A percentile compares a stretch with the other conserved stretches of the same genome.
These are phyloP conservation scores for Zymoseptoria brevis DNA, from an alignment of 2,329 filamentous ascomycete species.

Conservation along the genomic window DNA sequence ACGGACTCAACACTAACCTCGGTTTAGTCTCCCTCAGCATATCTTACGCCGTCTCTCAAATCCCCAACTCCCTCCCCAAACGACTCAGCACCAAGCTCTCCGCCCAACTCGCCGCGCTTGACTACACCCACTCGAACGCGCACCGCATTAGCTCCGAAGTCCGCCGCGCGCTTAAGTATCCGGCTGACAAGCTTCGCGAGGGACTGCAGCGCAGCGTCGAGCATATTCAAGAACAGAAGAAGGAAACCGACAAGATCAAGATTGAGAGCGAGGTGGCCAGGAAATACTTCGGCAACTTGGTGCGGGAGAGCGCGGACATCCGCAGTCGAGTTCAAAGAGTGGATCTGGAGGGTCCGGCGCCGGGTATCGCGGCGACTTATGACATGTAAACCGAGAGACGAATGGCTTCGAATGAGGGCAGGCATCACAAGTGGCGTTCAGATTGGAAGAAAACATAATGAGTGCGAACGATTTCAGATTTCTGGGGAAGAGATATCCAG, in stretches of 20 bases:
- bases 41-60: constrained; percentile 75
- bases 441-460: background rate
- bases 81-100: constrained; percentile 81
- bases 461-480: background rate
- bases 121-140: constrained; percentile 88
- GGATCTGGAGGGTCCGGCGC: constrained; percentile 45
- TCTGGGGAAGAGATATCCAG: background rate
- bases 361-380: constrained; percentile 34
- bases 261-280: constrained; percentile 76
- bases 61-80: constrained; percentile 79
- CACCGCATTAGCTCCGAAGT: constrained; percentile 76
- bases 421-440: background rate
- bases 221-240: constrained; percentile 66
- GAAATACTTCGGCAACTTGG: constrained; percentile 84
- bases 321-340: constrained; percentile 43
- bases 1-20: constrained; percentile 27
- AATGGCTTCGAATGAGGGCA: background rate
- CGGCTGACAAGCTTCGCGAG: constrained; percentile 76
- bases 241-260: constrained; percentile 75
- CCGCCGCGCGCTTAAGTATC: constrained; percentile 78
- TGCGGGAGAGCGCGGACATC: constrained; percentile 52
- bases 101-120: constrained; percentile 67
- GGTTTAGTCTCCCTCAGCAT: constrained; percentile 60
- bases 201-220: constrained; percentile 79
- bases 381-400: constrained; percentile 14